Conservation (phyloP, 1,284 basidiomycete species). For the Ustilago shanxiensis region DNA sequence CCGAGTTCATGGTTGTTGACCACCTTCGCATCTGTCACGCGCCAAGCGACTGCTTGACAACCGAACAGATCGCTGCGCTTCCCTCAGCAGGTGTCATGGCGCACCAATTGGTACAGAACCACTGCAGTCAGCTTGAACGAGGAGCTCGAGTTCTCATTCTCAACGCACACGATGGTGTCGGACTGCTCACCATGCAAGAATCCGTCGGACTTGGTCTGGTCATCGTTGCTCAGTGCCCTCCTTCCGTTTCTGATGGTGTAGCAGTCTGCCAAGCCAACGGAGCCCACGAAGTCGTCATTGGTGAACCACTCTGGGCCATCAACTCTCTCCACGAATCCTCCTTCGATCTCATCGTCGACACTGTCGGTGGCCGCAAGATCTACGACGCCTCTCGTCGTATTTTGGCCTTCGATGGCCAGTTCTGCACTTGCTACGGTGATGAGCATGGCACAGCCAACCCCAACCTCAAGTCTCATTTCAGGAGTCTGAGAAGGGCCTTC, state of each 20-base stretch:
- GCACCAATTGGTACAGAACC: conserved; percentile 70
- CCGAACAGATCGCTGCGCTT: conserved; percentile 71
- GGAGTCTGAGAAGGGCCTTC: conserved; percentile 70
- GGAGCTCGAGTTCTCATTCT: conserved; percentile 71
- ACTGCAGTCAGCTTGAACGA: conserved; percentile 68
- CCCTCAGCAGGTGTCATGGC: conserved; percentile 70
- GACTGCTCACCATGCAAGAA: conserved; percentile 71
- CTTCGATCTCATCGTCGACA: conserved; percentile 70
- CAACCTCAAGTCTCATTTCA: conserved; percentile 66
- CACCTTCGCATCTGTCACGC: conserved; percentile 69
- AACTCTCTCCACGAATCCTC: conserved; percentile 71
- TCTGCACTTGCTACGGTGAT: conserved; percentile 70
- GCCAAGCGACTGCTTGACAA: conserved; percentile 67
- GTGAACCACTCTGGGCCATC: conserved; percentile 71
- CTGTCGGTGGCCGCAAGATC: conserved; percentile 65
- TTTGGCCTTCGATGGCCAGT: conserved; percentile 69
- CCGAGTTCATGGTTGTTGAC: conserved; percentile 70
- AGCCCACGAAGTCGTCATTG: conserved; percentile 71
- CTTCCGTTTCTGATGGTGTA: conserved; percentile 66
- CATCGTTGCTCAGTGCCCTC: conserved; percentile 71
- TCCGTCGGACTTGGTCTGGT: conserved; percentile 69
- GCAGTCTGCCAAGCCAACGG: conserved; percentile 70
- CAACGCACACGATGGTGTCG: conserved; percentile 71
- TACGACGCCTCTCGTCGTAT: conserved; percentile 72
- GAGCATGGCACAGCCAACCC: conserved; percentile 64